These are phyloP conservation scores for Metrosideros polymorpha DNA, from an alignment of 441 rosid species.

Conservation along the genomic window DNA sequence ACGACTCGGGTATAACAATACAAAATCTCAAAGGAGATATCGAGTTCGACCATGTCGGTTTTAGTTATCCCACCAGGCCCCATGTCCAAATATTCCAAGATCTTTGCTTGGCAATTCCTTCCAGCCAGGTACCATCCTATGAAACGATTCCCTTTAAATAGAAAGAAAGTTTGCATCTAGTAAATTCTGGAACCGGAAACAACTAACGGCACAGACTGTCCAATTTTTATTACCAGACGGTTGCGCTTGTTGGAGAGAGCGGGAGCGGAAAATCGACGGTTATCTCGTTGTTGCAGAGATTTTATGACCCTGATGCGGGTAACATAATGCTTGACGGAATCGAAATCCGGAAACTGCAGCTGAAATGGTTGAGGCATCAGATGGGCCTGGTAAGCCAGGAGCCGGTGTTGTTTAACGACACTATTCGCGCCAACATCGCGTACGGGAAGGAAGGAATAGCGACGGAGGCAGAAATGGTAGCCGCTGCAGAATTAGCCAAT, in stretches of 20 bases:
- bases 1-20: slow-evolving; percentile 1
- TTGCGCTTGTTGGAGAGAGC: slow-evolving; percentile 55
- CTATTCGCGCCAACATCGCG: slow-evolving; percentile 41
- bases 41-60: not conserved
- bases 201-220: not conserved
- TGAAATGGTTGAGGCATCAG: slow-evolving; percentile 50
- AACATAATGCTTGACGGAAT: slow-evolving; percentile 35
- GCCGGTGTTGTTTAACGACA: slow-evolving; percentile 43
- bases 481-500: slow-evolving; percentile 40
- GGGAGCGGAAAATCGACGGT: slow-evolving; percentile 49
- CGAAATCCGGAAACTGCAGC: slow-evolving; percentile 29
- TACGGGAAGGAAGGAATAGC: slow-evolving; percentile 41
- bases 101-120: not conserved
- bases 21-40: not conserved
- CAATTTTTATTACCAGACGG: slow-evolving; percentile 18
- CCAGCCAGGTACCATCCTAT: not conserved
- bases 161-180: not conserved
- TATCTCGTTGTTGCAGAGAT: slow-evolving; percentile 36
- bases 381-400: slow-evolving; percentile 59
- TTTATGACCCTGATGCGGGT: slow-evolving; percentile 40
- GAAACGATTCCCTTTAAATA: not conserved
- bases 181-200: not conserved
- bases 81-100: slow-evolving; percentile 1
- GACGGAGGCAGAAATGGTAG: slow-evolving; percentile 33
- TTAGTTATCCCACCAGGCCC: slow-evolving; percentile 4